phyloP scores from a whole-genome alignment of 2,329 filamentous ascomycete species.

The Trichoderma asperellum region DNA sequence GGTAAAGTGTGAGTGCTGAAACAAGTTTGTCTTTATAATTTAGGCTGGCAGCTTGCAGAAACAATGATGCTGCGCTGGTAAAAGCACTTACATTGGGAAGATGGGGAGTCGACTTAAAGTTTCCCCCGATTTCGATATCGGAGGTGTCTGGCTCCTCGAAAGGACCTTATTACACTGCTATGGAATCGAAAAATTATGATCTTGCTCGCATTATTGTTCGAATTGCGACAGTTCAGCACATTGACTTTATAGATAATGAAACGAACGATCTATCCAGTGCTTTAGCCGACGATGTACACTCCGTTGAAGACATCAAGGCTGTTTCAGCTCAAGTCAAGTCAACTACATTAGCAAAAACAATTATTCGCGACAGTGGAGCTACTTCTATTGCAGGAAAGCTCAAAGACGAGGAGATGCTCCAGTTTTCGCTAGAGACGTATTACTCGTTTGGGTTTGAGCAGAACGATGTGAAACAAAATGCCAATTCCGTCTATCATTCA shows the following conservation, averaged over 20 bases:
- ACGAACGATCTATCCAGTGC: neutral
- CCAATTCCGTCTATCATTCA: neutral
- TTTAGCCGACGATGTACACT: neutral
- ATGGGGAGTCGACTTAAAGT: neutral
- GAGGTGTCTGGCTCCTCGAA: neutral
- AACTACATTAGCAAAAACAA: neutral
- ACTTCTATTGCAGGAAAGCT: neutral
- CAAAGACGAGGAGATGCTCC: neutral
- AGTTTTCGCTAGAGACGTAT: constrained; percentile 1
- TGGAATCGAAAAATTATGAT: neutral
- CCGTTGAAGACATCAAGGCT: neutral
- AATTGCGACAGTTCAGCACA: neutral
- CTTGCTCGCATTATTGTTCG: constrained; percentile 2
- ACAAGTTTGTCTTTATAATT: neutral
- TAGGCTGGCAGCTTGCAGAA: neutral
- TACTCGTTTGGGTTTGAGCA: neutral
- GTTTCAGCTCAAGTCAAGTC: constrained; percentile 1
- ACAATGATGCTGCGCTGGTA: neutral
- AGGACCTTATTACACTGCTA: neutral
- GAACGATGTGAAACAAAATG: neutral
- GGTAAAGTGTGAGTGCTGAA: neutral
- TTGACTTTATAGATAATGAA: neutral
- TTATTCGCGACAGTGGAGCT: neutral
- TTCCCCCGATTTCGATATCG: neutral
- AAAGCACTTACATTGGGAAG: neutral